These are phyloP conservation scores for Blastobotrys indianensis DNA, from an alignment of 1,139 yeast genomes.

Conservation along the genomic window DNA sequence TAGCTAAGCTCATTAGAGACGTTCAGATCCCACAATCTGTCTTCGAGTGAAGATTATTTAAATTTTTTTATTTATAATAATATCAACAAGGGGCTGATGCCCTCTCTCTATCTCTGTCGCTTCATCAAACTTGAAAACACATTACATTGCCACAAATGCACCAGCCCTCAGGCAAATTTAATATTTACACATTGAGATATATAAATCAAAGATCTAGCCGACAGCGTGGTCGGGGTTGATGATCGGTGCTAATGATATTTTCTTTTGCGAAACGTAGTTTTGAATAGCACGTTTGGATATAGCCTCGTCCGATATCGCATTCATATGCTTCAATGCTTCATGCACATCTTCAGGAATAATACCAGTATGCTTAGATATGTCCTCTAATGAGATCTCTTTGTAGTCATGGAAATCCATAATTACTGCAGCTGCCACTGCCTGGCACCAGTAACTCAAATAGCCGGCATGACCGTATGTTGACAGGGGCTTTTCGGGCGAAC, in stretches of 20 bases:
- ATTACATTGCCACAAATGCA: not conserved
- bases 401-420: conserved; percentile 17
- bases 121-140: not conserved
- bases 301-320: conserved; percentile 15
- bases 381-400: conserved; percentile 33
- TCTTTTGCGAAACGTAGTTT: conserved; percentile 13
- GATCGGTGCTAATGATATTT: conserved; percentile 16
- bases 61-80: not conserved
- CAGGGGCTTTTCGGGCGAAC: conserved; percentile 91
- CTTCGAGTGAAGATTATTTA: not conserved
- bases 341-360: conserved; percentile 66
- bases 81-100: too few relatives aligned
- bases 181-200: too few relatives aligned
- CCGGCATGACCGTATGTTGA: conserved; percentile 74
- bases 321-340: conserved; percentile 57
- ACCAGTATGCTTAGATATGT: conserved; percentile 56
- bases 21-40: conserved; percentile 12
- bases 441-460: conserved; percentile 75
- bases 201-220: not conserved
- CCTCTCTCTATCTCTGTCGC: not conserved
- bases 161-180: not conserved
- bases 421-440: conserved; percentile 40
- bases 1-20: conserved; percentile 21
- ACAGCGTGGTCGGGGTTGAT: conserved; percentile 15
- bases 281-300: conserved; percentile 14